phyloP scores from a whole-genome alignment of 106 monocot genomes.

The Iris macrosiphon region DNA sequence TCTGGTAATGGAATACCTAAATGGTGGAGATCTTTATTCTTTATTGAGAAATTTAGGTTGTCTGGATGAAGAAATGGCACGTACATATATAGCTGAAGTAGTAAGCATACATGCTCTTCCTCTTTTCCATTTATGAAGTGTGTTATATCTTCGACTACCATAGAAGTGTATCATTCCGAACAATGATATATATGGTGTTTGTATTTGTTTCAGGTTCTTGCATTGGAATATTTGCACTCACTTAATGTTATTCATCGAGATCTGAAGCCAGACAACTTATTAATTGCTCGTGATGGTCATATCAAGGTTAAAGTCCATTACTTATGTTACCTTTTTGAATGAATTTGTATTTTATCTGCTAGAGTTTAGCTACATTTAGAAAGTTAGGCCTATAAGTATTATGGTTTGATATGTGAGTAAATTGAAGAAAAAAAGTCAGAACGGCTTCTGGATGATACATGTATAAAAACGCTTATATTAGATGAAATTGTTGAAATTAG shows the following conservation, averaged over 20 bases:
- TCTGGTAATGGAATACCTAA: constrained; percentile 97
- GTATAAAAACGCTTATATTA: too few relatives aligned
- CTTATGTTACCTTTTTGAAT: background rate
- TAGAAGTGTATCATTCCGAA: background rate
- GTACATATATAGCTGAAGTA: constrained; percentile 86
- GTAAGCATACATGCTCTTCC: constrained; percentile 28
- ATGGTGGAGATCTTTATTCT: constrained; percentile 97
- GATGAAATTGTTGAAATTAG: too few relatives aligned
- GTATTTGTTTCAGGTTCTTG: constrained; percentile 68
- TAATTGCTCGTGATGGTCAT: constrained; percentile 90
- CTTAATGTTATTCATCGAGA: constrained; percentile 95
- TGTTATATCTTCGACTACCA: background rate
- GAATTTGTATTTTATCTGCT: background rate
- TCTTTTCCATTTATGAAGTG: background rate
- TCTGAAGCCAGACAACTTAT: constrained; percentile 92
- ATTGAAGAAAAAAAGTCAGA: background rate
- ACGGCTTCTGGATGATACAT: too few relatives aligned
- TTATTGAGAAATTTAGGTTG: constrained; percentile 93
- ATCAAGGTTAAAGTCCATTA: constrained; percentile 55
- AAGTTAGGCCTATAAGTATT: background rate
- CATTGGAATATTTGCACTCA: constrained; percentile 93
- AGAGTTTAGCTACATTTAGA: background rate
- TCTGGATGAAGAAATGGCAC: constrained; percentile 93
- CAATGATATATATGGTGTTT: constrained; percentile 3
- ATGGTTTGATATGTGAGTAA: background rate